Base-by-base conservation (phyloP, 805 yeast species). In the Sugiyamaella qingdaonensis region DNA sequence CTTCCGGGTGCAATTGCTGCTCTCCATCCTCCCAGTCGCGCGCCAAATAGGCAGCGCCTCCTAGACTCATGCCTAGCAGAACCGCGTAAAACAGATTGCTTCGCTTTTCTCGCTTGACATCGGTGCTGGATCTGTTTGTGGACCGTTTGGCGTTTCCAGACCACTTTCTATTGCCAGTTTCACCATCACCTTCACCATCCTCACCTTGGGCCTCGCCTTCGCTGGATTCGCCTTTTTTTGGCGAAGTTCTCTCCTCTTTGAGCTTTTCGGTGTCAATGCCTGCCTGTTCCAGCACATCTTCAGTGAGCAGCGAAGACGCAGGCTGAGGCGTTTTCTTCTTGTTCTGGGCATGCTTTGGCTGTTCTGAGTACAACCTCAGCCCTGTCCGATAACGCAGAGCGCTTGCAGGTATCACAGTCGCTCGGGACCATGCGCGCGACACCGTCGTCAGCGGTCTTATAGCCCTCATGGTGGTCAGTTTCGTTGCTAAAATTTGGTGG, bases 21-120 rank as follows among this genome's bases (percentile, higher is more conserved):
- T 87, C 88, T 58, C 85, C 95, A 46, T 75, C 82, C 29, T 80
- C 83, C 89, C 95, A 90, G 62, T 90, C 84, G 68, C 99, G 81
- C 46, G 86, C 79, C 72, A 88, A 68, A 69, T 86, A 92, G 11
- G 76, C 75, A 24, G 76, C 78, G 37, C 82, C 82, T 27, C 84
- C 77, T 9, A 78, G 54, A 33, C 72, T 64, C n/a, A 71, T 68
- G 13, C 80, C 74, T 9, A 77, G 66, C 24, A 81, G 65, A 14
- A 79, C 77, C 46, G 84, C 70, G 70, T 87, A 87, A 63, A 86
- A 82, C 71, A 85, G 72, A 66, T 84, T 86, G 53, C 95, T 90
- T 58, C 84, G 80, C 65, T 79, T 79, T 68, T 91, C 97, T 68
- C 96, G 84, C 73, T 86, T 88, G 65, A 64, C 54, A 37, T 70